Base-by-base conservation (phyloP, 441 rosid species). In the Pelargonium australe region DNA sequence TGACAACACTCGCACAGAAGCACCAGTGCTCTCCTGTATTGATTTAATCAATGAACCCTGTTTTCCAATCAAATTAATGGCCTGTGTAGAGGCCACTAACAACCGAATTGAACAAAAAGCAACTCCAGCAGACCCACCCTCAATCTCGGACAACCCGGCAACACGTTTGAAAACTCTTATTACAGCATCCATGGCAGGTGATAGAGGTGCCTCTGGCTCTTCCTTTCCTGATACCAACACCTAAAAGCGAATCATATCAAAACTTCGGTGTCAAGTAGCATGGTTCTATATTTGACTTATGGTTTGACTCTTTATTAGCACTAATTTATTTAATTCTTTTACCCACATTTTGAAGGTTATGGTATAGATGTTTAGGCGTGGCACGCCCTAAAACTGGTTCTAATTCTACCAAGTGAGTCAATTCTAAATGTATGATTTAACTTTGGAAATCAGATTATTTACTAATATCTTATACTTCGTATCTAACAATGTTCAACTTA, bases 121-220 rank as follows among this genome's bases (percentile, higher is more conserved):
- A 80, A 65, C 75, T 55, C 72, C 91, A 70, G 89, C 73, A 65
- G 77, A 66, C 14, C 83, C 91, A 66, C 76, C 83, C 51, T 85
- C 86, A 65, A 71, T 80, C 63, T 80, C 86, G 0, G 95, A 78
- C 45, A 86, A 78, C 12, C 90, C 95, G 41, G 84, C 74, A 51
- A 93, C 87, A 63, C 95, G 84, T 76, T 86, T 91, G 68, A 84
- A 91, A 34, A 89, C 86, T 82, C 95, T 85, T 28, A 89, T 17
- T 10, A 73, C 84, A 51, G 95, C 97, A 41, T 88, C 92, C 97
- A 91, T 89, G 63, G 98, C 95, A 69, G 96, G 96, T 7, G 98
- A 91, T 25, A 87, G 70, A 51, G 80, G 76, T 0, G 88, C 83
- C 66, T 89, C 96, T 62, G 84, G 92, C 75, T 89, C 97, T 80